These are phyloP conservation scores for Venturia pyrina DNA, from an alignment of 2,329 filamentous ascomycete genomes.

Conservation along the genomic window DNA sequence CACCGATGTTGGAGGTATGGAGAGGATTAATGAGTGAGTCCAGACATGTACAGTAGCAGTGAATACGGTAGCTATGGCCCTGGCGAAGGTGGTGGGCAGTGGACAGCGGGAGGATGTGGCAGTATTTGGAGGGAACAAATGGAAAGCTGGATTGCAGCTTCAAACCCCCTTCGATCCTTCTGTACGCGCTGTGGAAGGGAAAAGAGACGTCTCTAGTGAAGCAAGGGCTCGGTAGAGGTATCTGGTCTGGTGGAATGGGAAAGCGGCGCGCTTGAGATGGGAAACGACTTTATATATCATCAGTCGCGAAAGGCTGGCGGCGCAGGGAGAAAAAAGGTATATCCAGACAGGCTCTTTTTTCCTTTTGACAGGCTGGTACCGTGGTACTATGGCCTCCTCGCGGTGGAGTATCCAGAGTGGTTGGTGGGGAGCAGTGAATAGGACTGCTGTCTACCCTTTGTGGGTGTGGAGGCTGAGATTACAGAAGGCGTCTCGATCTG, in stretches of 20 bases:
- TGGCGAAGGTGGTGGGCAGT: background rate
- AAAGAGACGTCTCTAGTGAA: background rate
- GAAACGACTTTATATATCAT: background rate
- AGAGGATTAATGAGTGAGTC: background rate
- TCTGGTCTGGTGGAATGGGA: background rate
- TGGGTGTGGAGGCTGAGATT: background rate
- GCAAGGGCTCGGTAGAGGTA: background rate
- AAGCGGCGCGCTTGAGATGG: background rate
- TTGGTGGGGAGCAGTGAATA: background rate
- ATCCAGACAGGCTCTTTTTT: background rate
- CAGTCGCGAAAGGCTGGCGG: background rate
- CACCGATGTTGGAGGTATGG: background rate
- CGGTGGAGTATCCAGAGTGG: background rate
- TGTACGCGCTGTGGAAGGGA: background rate
- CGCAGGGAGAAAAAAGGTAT: background rate
- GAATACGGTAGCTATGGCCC: background rate
- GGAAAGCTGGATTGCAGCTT: background rate
- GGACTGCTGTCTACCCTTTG: background rate
- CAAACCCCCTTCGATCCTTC: background rate
- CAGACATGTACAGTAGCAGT: background rate
- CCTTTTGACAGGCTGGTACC: background rate
- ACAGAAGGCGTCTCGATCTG: background rate
- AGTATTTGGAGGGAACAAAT: background rate
- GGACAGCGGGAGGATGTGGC: background rate
- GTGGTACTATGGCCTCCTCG: background rate